These are phyloP conservation scores for Sugiyamaella valdiviana DNA, from an alignment of 805 yeast species.

Conservation along the genomic window DNA sequence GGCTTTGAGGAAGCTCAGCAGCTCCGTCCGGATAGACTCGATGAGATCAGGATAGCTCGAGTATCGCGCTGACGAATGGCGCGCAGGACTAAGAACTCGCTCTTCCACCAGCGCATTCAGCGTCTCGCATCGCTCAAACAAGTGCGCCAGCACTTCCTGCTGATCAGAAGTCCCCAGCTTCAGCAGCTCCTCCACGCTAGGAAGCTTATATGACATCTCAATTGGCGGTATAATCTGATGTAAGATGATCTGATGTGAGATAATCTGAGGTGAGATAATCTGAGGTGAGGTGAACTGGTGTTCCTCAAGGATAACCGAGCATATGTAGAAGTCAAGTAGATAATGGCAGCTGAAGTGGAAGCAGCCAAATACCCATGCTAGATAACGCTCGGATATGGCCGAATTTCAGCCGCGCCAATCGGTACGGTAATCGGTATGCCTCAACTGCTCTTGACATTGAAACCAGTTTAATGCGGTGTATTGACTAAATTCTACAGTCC, in stretches of 20 bases:
- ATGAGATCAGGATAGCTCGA: constrained; percentile 37
- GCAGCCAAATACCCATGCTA: no score
- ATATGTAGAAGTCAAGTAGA: no score
- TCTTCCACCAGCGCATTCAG: constrained; percentile 29
- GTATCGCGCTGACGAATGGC: not conserved
- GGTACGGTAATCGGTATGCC: no score
- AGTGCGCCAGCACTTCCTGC: constrained; percentile 42
- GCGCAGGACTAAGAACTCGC: not conserved
- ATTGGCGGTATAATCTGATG: not conserved
- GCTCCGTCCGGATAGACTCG: constrained; percentile 37
- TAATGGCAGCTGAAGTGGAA: no score
- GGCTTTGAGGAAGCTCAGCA: constrained; percentile 33
- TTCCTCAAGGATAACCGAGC: no score
- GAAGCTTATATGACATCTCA: not conserved
- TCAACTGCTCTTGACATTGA: no score
- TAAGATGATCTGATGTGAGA: not conserved
- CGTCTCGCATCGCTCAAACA: constrained; percentile 60
- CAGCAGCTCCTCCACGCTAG: not conserved
- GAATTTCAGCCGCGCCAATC: no score
- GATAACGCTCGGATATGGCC: no score
- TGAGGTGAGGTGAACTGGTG: no score
- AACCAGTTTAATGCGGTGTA: not conserved
- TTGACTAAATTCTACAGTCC: not conserved
- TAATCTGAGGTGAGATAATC: no score
- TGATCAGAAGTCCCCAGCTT: constrained; percentile 21